Evolutionary conservation across 148 eudicot genomes (phyloP).

Genomic region (Simmondsia chinensis): DNA sequence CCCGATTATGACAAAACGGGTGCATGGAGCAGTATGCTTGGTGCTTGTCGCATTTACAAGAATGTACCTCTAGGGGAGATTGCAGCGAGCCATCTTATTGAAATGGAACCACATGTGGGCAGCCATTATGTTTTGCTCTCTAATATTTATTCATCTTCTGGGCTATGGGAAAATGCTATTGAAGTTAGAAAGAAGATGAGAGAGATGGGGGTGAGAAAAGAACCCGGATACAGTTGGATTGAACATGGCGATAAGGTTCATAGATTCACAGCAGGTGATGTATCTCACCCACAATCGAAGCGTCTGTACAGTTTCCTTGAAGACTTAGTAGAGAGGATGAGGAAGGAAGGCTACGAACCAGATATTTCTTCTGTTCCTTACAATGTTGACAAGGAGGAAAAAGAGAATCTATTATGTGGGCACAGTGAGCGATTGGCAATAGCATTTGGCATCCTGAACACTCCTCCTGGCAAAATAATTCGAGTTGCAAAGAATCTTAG

Average conservation of each 20-base stretch:
- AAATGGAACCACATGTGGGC: slow-evolving; percentile 56
- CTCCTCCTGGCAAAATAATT: slow-evolving; percentile 43
- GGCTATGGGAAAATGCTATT: slow-evolving; percentile 60
- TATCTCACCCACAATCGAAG: slow-evolving; percentile 46
- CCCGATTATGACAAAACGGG: slow-evolving; percentile 33
- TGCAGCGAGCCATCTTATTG: slow-evolving; percentile 46
- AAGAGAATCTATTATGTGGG: slow-evolving; percentile 46
- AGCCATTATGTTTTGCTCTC: slow-evolving; percentile 75
- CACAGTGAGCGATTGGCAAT: slow-evolving; percentile 54
- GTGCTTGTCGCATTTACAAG: slow-evolving; percentile 70
- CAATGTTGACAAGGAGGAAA: slow-evolving; percentile 39
- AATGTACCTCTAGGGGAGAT: slow-evolving; percentile 69
- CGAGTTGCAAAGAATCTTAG: slow-evolving; percentile 60
- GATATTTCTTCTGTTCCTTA: slow-evolving; percentile 67
- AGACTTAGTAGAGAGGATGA: slow-evolving; percentile 33
- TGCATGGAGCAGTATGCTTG: slow-evolving; percentile 78
- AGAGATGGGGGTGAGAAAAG: slow-evolving; percentile 60
- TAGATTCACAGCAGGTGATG: slow-evolving; percentile 60
- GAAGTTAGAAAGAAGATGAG: slow-evolving; percentile 59
- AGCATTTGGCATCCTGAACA: slow-evolving; percentile 47
- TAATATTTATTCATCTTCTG: slow-evolving; percentile 61
- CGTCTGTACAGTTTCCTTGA: slow-evolving; percentile 32
- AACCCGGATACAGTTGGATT: slow-evolving; percentile 89
- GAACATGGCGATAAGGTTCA: slow-evolving; percentile 59
- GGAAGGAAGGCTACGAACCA: slow-evolving; percentile 57